phyloP scores from a whole-genome alignment of 192 early-diverging fungal species.

The Linnemannia zychae region DNA sequence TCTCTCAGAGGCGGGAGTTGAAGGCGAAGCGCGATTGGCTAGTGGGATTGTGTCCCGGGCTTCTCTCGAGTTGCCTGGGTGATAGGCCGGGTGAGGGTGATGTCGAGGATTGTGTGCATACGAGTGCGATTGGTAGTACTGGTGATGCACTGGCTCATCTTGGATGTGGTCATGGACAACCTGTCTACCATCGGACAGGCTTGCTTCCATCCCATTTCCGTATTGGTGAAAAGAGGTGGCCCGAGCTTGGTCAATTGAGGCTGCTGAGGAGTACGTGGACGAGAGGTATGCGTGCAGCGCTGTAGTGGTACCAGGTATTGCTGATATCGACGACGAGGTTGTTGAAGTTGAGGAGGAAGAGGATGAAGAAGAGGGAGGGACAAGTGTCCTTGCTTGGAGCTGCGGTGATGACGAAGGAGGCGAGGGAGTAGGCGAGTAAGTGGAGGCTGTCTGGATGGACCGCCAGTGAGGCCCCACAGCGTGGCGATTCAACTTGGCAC shows the following conservation, averaged over 20 bases:
- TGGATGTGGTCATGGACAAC: neutral
- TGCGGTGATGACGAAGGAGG: slow-evolving; percentile 37
- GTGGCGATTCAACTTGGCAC: slow-evolving; percentile 36
- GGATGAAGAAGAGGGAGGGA: neutral
- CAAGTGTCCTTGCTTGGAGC: slow-evolving; percentile 12
- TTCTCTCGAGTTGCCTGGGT: slow-evolving; percentile 33
- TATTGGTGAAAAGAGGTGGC: slow-evolving; percentile 42
- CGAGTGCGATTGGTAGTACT: slow-evolving; percentile 37
- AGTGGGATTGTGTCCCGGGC: slow-evolving; percentile 21
- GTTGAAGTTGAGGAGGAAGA: slow-evolving; percentile 1
- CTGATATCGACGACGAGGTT: neutral
- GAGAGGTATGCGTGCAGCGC: slow-evolving; percentile 26
- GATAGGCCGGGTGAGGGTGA: slow-evolving; percentile 8
- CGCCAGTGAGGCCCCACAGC: slow-evolving; percentile 53
- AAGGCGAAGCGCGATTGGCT: slow-evolving; percentile 20
- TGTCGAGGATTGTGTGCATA: slow-evolving; percentile 43
- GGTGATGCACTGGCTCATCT: slow-evolving; percentile 8
- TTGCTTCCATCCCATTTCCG: slow-evolving; percentile 1
- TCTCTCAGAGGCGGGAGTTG: neutral
- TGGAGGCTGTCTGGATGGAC: slow-evolving; percentile 41
- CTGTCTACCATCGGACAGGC: neutral
- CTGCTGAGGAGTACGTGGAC: slow-evolving; percentile 35
- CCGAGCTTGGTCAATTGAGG: slow-evolving; percentile 44
- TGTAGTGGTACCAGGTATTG: neutral
- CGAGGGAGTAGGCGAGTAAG: slow-evolving; percentile 41